phyloP scores from a whole-genome alignment of 2,329 filamentous ascomycete genomes.

The Sporothrix dimorphospora region DNA sequence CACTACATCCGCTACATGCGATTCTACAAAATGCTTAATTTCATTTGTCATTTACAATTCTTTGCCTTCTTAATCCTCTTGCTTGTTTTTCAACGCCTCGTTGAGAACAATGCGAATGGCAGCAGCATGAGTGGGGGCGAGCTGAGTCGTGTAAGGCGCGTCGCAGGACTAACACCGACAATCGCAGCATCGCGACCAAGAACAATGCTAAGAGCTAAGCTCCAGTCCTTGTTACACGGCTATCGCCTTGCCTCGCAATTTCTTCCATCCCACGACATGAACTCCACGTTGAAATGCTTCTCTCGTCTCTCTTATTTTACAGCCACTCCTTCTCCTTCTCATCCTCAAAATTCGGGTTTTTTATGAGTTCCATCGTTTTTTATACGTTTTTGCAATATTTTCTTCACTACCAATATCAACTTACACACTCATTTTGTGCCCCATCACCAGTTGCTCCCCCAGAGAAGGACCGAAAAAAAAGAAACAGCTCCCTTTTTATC shows the following conservation, averaged over 20 bases:
- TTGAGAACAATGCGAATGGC: neutral
- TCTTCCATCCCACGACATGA: neutral
- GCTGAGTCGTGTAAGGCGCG: neutral
- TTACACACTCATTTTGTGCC: neutral
- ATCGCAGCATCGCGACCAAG: slow-evolving; percentile 5
- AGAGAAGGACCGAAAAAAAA: too few relatives aligned
- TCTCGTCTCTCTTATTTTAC: neutral
- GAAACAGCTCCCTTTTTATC: too few relatives aligned
- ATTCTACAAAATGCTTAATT: slow-evolving; percentile 15
- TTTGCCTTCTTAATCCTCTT: too few relatives aligned
- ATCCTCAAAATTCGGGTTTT: too few relatives aligned
- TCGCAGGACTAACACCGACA: neutral
- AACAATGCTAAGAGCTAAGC: slow-evolving; percentile 18
- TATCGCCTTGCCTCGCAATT: neutral
- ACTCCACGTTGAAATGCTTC: neutral
- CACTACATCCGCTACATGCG: slow-evolving; percentile 3
- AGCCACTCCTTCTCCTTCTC: neutral
- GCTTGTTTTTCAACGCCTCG: too few relatives aligned
- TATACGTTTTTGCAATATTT: neutral
- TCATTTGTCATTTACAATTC: slow-evolving; percentile 7
- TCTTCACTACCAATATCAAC: neutral
- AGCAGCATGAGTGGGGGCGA: slow-evolving; percentile 3
- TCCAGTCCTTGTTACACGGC: neutral
- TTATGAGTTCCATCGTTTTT: too few relatives aligned
- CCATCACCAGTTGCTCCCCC: too few relatives aligned